Evolutionary conservation across 257 asterid species (phyloP), one percentile per base, ranked within the genome.

Genomic region (Nyctanthes arbortristis): DNA sequence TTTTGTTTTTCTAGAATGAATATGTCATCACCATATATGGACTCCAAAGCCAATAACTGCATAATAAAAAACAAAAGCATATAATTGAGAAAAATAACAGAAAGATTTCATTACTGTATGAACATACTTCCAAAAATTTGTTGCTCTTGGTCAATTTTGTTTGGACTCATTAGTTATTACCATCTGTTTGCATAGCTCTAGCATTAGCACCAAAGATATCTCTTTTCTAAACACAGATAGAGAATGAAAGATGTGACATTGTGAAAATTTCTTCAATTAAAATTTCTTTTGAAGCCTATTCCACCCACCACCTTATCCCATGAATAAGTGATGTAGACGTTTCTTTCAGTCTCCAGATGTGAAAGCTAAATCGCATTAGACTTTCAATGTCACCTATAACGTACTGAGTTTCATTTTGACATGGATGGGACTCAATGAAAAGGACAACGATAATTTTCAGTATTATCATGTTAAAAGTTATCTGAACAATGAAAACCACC

Each of bases 41-140:
- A 84, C 76, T 88, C 96, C 91, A 93, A 60, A 4, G 78, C 98
- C 62, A 91, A 84, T 61, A 93, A 74, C 99, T 93, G 94, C 75
- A 73, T 76, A 77, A 63, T 30, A 54, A 71, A 54, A 55, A 72
- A 37, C 7, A 45, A 4, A 55, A 39, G 52, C 0, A 20, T 65
- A 40, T 30, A 31, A n/a, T n/a, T 63, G 66, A 56, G 72, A 55
- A 69, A 63, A 33, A 68, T 5, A n/a, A 56, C 13, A 72, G 10
- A 29, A 32, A n/a, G 28, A 5, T 22, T 45, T 30, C n/a, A 13
- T 34, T 20, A 47, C 40, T 28, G 18, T 12, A 5, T 20, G 8
- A 35, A 63, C 37, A 5, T 27, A 39, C 3, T 30, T 30, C 30
- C 25, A n/a, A 13, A 20, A 7, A 18, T 37, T 45, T 9, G 29